phyloP scores from a whole-genome alignment of 192 early-diverging fungal genomes.

The Gryganskiella cystojenkinii region DNA sequence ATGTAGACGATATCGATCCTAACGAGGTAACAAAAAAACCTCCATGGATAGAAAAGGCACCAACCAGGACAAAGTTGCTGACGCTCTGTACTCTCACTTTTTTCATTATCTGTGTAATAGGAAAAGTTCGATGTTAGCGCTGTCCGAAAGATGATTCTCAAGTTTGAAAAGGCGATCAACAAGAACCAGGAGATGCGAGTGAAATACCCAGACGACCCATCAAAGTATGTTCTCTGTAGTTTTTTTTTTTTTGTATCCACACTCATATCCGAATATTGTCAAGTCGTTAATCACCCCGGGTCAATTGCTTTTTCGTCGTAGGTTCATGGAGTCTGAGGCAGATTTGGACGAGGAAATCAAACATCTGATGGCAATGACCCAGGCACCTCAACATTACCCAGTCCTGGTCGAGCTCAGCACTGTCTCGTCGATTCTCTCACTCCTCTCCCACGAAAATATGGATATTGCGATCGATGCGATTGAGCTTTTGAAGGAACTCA shows the following conservation, averaged over 20 bases:
- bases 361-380: constrained; percentile 75
- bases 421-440: constrained; percentile 70
- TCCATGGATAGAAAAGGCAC: constrained; percentile 3
- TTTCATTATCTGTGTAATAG: constrained; percentile 20
- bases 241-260: background rate
- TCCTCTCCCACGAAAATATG: constrained; percentile 93
- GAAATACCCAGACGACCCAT: constrained; percentile 78
- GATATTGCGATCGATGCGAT: constrained; percentile 91
- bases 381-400: constrained; percentile 83
- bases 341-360: constrained; percentile 94
- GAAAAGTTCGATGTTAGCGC: constrained; percentile 70
- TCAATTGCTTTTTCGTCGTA: background rate
- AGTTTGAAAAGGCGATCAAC: constrained; percentile 86
- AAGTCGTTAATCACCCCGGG: background rate
- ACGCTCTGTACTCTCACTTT: background rate
- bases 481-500: constrained; percentile 90
- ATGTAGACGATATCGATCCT: constrained; percentile 87
- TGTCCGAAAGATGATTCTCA: constrained; percentile 81
- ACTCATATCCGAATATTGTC: background rate
- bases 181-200: constrained; percentile 91
- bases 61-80: background rate
- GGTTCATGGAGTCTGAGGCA: constrained; percentile 95
- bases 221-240: constrained; percentile 42
- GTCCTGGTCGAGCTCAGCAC: constrained; percentile 77
- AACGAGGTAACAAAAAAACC: constrained; percentile 62